Base-by-base conservation (phyloP, 208 protist genomes). In the Phytomonas francai region DNA sequence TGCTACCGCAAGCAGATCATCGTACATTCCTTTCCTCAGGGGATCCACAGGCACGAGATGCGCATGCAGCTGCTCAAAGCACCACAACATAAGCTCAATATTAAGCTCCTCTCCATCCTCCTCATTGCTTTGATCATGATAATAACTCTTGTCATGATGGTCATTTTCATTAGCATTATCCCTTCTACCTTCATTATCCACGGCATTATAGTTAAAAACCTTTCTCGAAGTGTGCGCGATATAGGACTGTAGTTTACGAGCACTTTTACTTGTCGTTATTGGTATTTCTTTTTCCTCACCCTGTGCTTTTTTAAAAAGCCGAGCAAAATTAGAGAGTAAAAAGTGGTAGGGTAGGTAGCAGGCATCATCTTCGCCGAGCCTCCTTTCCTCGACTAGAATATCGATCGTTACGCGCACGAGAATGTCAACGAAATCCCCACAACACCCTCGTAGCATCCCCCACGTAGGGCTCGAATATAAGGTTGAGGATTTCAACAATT, bases 271-370 rank as follows among this genome's bases (percentile, higher is more conserved):
- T n/a, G n/a, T n/a, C n/a, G n/a, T n/a, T n/a, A n/a, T n/a, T n/a
- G n/a, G n/a, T n/a, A n/a, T n/a, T n/a, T n/a, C n/a, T n/a, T n/a
- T n/a, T n/a, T n/a, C n/a, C n/a, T n/a, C n/a, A n/a, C n/a, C n/a
- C n/a, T n/a, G n/a, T n/a, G n/a, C n/a, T n/a, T n/a, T n/a, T n/a
- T n/a, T n/a, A n/a, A n/a, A 25, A 22, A 25, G 22, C 22, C 49
- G 22, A 57, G 25, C 22, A 27, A 57, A 25, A 27, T 22, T 57
- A 57, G 49, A 57, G 32, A 87, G 74, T 25, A 93, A 65, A 63
- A 86, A 91, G 57, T 76, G 80, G 64, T 76, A 73, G 0, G 85
- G 80, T 60, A 88, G 74, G 61, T 78, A 87, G 65, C 72, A 81
- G 27, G 83, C 81, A n/a, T 56, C 72, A 2, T 76, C 77, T 7